Percentiles rank a stretch among this genome's conserved stretches.
phyloP scores from a whole-genome alignment of 1,284 basidiomycete genomes.

The Coniophora puteana region DNA sequence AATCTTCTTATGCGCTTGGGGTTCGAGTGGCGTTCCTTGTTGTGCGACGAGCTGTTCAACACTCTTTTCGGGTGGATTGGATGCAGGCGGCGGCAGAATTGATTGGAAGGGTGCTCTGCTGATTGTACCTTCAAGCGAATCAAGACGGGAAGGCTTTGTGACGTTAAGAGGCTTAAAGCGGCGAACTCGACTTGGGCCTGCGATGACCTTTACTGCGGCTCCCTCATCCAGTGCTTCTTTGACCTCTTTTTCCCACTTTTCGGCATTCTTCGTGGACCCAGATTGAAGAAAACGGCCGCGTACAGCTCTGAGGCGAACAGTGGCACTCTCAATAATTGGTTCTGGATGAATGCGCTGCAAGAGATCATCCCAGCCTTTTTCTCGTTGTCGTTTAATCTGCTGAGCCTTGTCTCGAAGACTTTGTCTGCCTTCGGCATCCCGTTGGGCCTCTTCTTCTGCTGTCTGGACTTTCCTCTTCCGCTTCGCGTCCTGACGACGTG shows the following conservation, averaged over 20 bases:
- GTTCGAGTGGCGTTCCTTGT: constrained; percentile 44
- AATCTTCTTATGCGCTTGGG: no score
- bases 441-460: constrained; percentile 30
- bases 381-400: constrained; percentile 50
- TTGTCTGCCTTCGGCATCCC: constrained; percentile 42
- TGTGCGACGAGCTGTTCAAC: constrained; percentile 51
- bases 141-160: constrained; percentile 13
- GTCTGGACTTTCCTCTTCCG: constrained; percentile 25
- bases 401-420: constrained; percentile 54
- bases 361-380: constrained; percentile 61
- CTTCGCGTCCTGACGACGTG: constrained; percentile 38
- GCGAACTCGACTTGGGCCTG: no score
- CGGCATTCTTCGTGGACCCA: constrained; percentile 41
- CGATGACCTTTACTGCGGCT: constrained; percentile 39
- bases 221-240: constrained; percentile 51
- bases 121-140: no score
- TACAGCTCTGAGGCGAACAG: constrained; percentile 49
- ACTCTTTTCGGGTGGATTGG: constrained; percentile 47
- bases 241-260: constrained; percentile 64
- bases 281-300: constrained; percentile 54
- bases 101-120: no score
- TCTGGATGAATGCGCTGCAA: constrained; percentile 50
- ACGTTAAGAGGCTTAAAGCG: constrained; percentile 19
- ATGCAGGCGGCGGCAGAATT: constrained; percentile 32
- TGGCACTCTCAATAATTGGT: constrained; percentile 43